Evolutionary conservation across 306 rosid species (phyloP).

Genomic region (Leucaena leucocephala): DNA sequence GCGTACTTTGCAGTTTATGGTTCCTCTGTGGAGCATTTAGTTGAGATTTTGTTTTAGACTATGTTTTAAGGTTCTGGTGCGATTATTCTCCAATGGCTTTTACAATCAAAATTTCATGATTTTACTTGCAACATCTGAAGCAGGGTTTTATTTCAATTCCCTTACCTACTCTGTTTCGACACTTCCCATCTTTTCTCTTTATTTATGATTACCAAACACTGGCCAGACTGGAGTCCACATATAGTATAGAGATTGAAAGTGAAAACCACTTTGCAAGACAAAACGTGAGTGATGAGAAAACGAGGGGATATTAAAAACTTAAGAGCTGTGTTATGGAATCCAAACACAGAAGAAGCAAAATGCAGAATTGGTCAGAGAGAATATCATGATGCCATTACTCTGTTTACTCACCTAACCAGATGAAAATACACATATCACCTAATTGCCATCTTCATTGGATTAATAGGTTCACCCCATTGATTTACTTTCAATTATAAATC

Average conservation of each 20-base stretch:
- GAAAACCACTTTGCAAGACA: background rate
- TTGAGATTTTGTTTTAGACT: background rate
- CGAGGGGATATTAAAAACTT: background rate
- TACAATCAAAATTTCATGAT: background rate
- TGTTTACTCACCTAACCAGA: conserved; percentile 6
- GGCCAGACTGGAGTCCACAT: background rate
- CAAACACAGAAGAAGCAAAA: conserved; percentile 1
- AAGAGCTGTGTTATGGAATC: background rate
- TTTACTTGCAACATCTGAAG: background rate
- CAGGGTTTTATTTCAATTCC: background rate
- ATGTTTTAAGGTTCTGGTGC: background rate
- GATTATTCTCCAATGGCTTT: background rate
- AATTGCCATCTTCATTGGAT: conserved; percentile 9
- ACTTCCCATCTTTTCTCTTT: background rate
- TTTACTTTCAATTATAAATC: background rate
- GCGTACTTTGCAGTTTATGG: background rate
- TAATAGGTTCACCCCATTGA: background rate
- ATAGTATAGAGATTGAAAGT: background rate
- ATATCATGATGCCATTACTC: background rate
- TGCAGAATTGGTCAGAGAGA: conserved; percentile 7
- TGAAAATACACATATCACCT: background rate
- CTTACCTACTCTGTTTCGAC: background rate
- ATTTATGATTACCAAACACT: background rate
- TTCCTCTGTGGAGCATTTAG: background rate
- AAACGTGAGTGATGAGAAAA: background rate